Conservation (phyloP, 73 alveolate genomes). For the Uronychia binucleata region DNA sequence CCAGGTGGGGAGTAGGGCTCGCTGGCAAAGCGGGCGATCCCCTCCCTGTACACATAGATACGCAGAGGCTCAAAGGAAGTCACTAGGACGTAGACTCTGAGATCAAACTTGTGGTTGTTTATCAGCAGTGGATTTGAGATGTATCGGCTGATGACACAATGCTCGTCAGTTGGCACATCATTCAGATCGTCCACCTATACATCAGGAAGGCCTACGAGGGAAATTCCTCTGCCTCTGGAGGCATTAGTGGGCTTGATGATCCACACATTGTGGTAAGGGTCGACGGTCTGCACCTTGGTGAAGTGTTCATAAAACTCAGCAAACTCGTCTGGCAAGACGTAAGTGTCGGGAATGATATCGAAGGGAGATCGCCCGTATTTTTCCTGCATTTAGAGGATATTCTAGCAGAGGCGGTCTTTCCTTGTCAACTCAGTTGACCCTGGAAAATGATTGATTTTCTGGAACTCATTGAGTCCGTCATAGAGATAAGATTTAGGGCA, state of each 20-base stretch:
- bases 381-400: conserved; percentile 73
- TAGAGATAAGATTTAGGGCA: conserved; percentile 51
- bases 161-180: conserved; percentile 57
- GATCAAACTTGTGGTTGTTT: conserved; percentile 76
- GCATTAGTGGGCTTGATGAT: conserved; percentile 75
- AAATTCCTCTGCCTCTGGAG: conserved; percentile 87
- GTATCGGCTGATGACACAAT: conserved; percentile 67
- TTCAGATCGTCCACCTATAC: conserved; percentile 49
- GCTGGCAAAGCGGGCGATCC: conserved; percentile 68
- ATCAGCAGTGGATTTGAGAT: conserved; percentile 78
- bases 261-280: conserved; percentile 52
- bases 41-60: conserved; percentile 78
- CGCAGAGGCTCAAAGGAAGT: conserved; percentile 78
- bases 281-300: conserved; percentile 60
- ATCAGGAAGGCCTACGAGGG: conserved; percentile 27
- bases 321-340: conserved; percentile 79
- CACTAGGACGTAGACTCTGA: conserved; percentile 78
- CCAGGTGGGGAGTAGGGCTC: conserved; percentile 43
- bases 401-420: conserved; percentile 75
- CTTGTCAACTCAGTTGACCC: conserved; percentile 74
- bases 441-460: conserved; percentile 86
- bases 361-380: conserved; percentile 63
- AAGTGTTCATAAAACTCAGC: conserved; percentile 71
- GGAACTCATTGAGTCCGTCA: conserved; percentile 71
- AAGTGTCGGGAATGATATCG: conserved; percentile 81